Conservation (phyloP, 148 eudicot genomes). For the Fagopyrum homotropicum region DNA sequence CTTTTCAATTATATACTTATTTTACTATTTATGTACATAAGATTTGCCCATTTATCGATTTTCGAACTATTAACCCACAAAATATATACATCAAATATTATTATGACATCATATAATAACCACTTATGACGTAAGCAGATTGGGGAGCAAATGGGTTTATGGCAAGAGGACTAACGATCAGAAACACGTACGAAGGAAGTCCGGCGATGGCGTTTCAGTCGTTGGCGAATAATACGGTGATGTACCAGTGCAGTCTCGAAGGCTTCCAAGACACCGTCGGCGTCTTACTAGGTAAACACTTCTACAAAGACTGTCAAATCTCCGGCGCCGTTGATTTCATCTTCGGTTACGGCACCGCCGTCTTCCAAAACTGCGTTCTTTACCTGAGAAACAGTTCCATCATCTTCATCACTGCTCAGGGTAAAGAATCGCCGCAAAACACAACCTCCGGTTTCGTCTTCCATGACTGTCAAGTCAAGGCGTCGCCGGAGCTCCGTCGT, state of each 20-base stretch:
- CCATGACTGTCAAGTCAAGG: not conserved
- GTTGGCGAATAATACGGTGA: not conserved
- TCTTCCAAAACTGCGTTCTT: not conserved
- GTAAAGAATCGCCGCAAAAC: not conserved
- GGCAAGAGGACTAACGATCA: not conserved
- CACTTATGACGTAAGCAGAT: not conserved
- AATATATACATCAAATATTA: too few species aligned
- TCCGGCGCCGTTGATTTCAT: not conserved
- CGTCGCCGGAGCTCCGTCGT: not conserved
- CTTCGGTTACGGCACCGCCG: not conserved
- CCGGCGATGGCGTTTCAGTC: not conserved
- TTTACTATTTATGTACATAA: too few species aligned
- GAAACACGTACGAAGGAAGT: not conserved
- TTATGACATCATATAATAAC: too few species aligned
- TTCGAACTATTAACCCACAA: too few species aligned
- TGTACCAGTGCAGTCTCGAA: not conserved
- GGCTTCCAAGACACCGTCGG: conserved; percentile 5
- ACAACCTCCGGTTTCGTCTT: conserved; percentile 9
- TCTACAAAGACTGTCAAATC: not conserved
- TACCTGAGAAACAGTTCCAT: not conserved
- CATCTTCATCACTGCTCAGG: not conserved
- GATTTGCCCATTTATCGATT: too few species aligned
- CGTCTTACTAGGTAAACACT: not conserved
- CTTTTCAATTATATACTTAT: too few species aligned
- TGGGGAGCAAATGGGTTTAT: not conserved